Evolutionary conservation across 768 basidiomycete species (phyloP).

Genomic region (Boletus sp.): DNA sequence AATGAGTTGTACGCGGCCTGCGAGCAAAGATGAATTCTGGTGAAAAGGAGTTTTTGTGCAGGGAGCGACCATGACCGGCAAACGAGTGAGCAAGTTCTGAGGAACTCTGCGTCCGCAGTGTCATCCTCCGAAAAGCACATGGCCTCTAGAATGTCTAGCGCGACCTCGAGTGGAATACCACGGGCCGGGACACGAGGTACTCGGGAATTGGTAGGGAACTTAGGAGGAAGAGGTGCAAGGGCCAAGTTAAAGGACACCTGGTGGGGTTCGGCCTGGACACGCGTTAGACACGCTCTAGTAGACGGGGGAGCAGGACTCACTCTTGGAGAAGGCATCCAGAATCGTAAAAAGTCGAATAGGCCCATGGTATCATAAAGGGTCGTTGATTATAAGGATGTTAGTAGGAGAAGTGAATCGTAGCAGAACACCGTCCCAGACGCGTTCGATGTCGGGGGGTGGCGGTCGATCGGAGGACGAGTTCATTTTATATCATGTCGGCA

Average conservation of each 20-base stretch:
- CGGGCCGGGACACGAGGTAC: constrained; percentile 22
- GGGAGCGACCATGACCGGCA: constrained; percentile 64
- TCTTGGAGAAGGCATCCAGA: constrained; percentile 21
- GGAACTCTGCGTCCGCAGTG: constrained; percentile 39
- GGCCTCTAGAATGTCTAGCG: constrained; percentile 60
- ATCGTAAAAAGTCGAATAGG: constrained; percentile 24
- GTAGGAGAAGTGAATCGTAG: constrained; percentile 15
- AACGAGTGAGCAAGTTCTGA: constrained; percentile 58
- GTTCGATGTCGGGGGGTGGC: constrained; percentile 17
- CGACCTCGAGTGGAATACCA: constrained; percentile 61
- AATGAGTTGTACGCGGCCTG: constrained; percentile 56
- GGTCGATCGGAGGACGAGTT: constrained; percentile 14
- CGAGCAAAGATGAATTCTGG: constrained; percentile 51
- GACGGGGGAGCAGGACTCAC: constrained; percentile 15
- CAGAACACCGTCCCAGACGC: constrained; percentile 24
- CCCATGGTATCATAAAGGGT: constrained; percentile 23
- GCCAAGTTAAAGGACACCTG: constrained; percentile 41
- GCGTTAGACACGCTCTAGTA: constrained; percentile 5
- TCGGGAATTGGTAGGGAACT: constrained; percentile 13
- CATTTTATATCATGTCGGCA: constrained; percentile 31
- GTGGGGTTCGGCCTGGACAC: constrained; percentile 32
- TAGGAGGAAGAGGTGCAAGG: constrained; percentile 25
- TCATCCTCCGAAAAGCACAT: constrained; percentile 44
- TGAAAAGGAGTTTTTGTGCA: constrained; percentile 66
- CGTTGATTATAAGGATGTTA: constrained; percentile 24